Evolutionary conservation across 768 basidiomycete genomes (phyloP).

Genomic region (Mycena latifolia): DNA sequence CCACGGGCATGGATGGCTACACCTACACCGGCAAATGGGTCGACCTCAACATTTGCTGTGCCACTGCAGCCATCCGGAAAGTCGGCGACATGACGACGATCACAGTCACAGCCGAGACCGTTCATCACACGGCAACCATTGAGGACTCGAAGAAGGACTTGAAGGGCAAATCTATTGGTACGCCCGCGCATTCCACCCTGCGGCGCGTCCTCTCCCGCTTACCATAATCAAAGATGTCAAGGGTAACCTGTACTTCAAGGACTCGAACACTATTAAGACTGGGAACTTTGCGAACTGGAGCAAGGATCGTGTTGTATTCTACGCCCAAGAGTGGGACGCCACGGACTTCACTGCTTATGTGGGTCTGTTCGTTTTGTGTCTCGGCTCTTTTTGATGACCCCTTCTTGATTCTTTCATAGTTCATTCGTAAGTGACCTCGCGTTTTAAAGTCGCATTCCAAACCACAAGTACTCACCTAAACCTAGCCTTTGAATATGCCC

Average conservation of each 20-base stretch:
- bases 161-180: not conserved
- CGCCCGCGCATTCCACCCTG: not conserved
- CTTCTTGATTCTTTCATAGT: too few species aligned
- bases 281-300: not conserved
- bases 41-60: not conserved
- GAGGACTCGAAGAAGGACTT: not conserved
- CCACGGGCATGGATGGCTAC: slow-evolving; percentile 1
- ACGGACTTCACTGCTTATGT: too few species aligned
- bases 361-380: too few species aligned
- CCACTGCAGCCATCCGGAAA: not conserved
- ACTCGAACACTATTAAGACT: not conserved
- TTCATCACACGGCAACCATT: not conserved
- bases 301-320: slow-evolving; percentile 4
- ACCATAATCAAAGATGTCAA: not conserved
- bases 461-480: too few species aligned
- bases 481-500: too few species aligned
- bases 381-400: too few species aligned
- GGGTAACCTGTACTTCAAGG: slow-evolving; percentile 3
- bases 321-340: not conserved
- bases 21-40: not conserved
- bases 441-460: too few species aligned
- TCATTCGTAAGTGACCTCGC: too few species aligned
- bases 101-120: not conserved
- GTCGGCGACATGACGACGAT: not conserved
- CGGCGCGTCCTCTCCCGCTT: not conserved